Evolutionary conservation across 1,284 basidiomycete genomes (phyloP), one percentile per base, ranked within the genome.

Genomic region (Melampsora larici-populina): DNA sequence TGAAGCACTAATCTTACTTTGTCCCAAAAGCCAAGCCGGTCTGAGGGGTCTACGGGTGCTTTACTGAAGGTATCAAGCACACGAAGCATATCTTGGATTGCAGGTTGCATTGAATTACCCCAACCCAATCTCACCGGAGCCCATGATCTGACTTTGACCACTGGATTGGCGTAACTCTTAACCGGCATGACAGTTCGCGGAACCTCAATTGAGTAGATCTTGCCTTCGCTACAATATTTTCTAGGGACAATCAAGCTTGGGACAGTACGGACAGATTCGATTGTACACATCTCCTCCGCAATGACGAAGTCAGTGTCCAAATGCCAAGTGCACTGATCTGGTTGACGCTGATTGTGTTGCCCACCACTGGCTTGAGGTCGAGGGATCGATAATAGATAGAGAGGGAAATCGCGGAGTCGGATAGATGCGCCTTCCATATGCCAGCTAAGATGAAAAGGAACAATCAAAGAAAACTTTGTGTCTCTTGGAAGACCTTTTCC

Each of bases 111-210:
- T 79, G 94, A 96, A 73, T 94, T 89, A 40, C 93, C 92, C 95
- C 95, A 98, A 70, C 90, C 88, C 0, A 93, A 92, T 6, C 90
- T 87, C 43, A 86, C 87, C 13, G 87, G 86, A 0, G 91, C 89
- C 29, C 86, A 85, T 43, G 96, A 87, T 29, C 87, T 87, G 80
- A 98, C 87, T 36, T 86, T 85, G 4, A 94, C 91, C 0, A 78
- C 79, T 6, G 83, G 81, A 62, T 88, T 87, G 2, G 93, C 92
- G 82, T 96, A 98, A 29, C 90, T 92, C 85, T 98, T 98, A 81
- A 95, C 91, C 0, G 95, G 92, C 92, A 96, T 96, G 78, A 94
- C 90, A 0, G 94, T 94, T 84, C 96, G 97, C 0, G 94, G 93
- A 43, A 97, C 87, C 51, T 86, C 83, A 29, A 97, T 85, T 6